Conservation (phyloP, 257 asterid genomes). For the Solanum gandarillasii region DNA sequence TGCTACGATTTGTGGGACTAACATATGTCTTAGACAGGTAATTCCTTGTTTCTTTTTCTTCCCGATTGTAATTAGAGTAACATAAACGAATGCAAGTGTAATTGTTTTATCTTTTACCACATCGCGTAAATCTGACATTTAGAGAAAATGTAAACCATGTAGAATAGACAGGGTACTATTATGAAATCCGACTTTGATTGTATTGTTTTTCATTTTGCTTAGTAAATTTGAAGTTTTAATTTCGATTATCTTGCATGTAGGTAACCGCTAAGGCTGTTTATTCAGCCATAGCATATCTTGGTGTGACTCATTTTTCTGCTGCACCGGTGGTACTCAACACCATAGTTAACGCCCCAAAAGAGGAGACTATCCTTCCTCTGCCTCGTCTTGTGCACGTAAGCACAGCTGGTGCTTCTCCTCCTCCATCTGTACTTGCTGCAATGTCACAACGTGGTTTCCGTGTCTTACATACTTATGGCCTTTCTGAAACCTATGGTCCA, state of each 20-base stretch:
- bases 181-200: not conserved
- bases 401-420: slow-evolving; percentile 98
- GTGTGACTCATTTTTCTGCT: slow-evolving; percentile 91
- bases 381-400: slow-evolving; percentile 75
- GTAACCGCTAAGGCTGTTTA: slow-evolving; percentile 80
- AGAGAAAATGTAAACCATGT: not conserved
- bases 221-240: not conserved
- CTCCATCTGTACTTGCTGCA: slow-evolving; percentile 67
- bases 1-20: slow-evolving; percentile 80
- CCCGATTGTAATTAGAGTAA: not conserved
- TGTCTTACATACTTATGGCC: slow-evolving; percentile 86
- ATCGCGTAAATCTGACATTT: not conserved
- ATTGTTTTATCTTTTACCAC: not conserved
- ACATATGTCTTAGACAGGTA: slow-evolving; percentile 92
- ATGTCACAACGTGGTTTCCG: slow-evolving; percentile 76
- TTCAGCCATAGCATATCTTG: slow-evolving; percentile 69
- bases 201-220: not conserved
- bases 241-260: slow-evolving; percentile 7
- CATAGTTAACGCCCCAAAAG: slow-evolving; percentile 55
- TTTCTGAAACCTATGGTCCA: slow-evolving; percentile 89
- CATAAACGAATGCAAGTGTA: not conserved
- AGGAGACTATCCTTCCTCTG: slow-evolving; percentile 61
- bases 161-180: not conserved
- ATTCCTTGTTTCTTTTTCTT: not conserved
- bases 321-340: slow-evolving; percentile 94